Evolutionary conservation across 352 stramenopile genomes (phyloP).

Genomic region (Phytophthora fragariaefolia): DNA sequence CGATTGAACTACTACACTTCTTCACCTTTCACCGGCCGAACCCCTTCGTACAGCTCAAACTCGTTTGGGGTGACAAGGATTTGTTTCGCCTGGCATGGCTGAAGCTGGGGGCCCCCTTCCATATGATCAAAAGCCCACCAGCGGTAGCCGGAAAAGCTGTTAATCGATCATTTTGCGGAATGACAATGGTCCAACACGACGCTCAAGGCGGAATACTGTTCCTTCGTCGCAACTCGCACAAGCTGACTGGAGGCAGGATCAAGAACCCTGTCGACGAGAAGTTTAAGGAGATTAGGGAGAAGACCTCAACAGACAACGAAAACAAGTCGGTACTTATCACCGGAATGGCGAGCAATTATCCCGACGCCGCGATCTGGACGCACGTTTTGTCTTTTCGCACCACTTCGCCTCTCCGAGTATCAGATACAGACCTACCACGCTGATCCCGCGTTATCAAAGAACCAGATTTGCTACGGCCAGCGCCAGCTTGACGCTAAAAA

Average conservation of each 20-base stretch:
- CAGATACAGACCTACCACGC: conserved; percentile 60
- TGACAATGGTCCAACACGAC: conserved; percentile 48
- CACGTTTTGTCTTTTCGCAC: conserved; percentile 65
- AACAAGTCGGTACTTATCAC: background rate
- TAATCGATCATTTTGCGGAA: conserved; percentile 56
- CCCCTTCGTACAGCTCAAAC: conserved; percentile 37
- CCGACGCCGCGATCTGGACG: conserved; percentile 60
- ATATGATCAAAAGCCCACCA: conserved; percentile 60
- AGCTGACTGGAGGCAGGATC: conserved; percentile 38
- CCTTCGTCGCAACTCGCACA: conserved; percentile 57
- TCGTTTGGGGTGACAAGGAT: conserved; percentile 44
- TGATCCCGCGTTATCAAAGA: conserved; percentile 37
- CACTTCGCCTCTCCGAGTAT: conserved; percentile 43
- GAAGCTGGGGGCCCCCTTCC: conserved; percentile 47
- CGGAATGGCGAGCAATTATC: conserved; percentile 13
- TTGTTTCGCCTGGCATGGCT: conserved; percentile 69
- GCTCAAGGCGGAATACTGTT: conserved; percentile 46
- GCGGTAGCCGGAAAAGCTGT: conserved; percentile 43
- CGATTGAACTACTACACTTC: conserved; percentile 31
- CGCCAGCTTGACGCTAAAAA: conserved; percentile 21
- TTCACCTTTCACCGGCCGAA: conserved; percentile 46
- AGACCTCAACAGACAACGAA: background rate
- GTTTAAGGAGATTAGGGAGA: background rate
- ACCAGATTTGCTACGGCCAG: conserved; percentile 63
- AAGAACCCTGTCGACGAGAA: conserved; percentile 15